Evolutionary conservation across 2,329 filamentous ascomycete genomes (phyloP).

Genomic region (Raffaelea ambrosiae): DNA sequence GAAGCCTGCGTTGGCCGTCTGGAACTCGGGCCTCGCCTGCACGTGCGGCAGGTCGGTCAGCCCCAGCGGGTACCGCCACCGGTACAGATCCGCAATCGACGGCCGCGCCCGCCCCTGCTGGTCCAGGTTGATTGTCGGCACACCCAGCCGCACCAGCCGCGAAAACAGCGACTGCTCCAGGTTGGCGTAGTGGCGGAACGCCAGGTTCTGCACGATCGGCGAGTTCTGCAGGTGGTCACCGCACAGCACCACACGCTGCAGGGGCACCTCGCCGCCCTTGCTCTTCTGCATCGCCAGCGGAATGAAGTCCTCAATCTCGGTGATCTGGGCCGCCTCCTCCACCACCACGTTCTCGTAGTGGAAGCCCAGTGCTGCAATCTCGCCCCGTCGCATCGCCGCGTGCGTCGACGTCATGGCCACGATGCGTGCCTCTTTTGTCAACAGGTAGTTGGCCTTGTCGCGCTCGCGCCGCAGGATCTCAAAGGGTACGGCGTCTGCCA

Average conservation of each 20-base stretch:
- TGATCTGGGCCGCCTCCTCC: slow-evolving; percentile 98
- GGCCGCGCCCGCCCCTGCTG: slow-evolving; percentile 88
- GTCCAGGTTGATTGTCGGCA: slow-evolving; percentile 84
- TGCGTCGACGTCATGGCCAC: slow-evolving; percentile 99
- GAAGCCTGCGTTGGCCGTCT: slow-evolving; percentile 82
- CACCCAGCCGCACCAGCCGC: slow-evolving; percentile 79
- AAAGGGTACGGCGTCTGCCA: slow-evolving; percentile 90
- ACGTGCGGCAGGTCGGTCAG: slow-evolving; percentile 75
- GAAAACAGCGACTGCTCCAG: slow-evolving; percentile 94
- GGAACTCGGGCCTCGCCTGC: slow-evolving; percentile 60
- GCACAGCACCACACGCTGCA: slow-evolving; percentile 85
- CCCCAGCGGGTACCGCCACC: slow-evolving; percentile 73
- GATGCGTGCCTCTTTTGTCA: slow-evolving; percentile 92
- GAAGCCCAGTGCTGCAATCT: slow-evolving; percentile 85
- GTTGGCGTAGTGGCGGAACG: slow-evolving; percentile 91
- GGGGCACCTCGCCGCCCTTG: slow-evolving; percentile 58
- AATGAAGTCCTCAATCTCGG: slow-evolving; percentile 94
- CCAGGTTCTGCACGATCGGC: slow-evolving; percentile 87
- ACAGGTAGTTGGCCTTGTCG: slow-evolving; percentile 92
- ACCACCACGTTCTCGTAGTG: slow-evolving; percentile 97
- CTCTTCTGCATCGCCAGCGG: slow-evolving; percentile 80
- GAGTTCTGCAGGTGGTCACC: slow-evolving; percentile 97
- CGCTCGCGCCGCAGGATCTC: slow-evolving; percentile 82
- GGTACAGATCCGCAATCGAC: slow-evolving; percentile 80
- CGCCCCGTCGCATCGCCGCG: slow-evolving; percentile 84